A percentile compares a stretch with the other conserved stretches of the same genome.
These are phyloP conservation scores for Aspergillus persii DNA, from an alignment of 2,329 filamentous ascomycete genomes.

Conservation along the genomic window DNA sequence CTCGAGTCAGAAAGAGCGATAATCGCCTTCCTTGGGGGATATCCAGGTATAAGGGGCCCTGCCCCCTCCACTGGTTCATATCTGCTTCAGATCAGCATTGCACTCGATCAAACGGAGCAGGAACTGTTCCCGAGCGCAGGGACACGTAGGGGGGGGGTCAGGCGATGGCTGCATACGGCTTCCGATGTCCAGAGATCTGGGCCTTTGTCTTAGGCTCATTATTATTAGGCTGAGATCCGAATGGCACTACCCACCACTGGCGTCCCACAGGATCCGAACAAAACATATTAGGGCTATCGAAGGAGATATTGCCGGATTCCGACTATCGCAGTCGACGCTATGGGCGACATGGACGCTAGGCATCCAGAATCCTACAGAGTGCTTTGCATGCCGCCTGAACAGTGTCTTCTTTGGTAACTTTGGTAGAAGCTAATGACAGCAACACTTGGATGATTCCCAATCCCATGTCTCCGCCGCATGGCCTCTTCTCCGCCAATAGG, in stretches of 20 bases:
- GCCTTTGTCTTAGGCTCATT: background rate
- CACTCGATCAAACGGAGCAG: background rate
- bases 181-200: background rate
- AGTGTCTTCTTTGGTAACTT: too few relatives aligned
- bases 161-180: background rate
- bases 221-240: background rate
- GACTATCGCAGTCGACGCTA: background rate
- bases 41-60: background rate
- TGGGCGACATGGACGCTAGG: background rate
- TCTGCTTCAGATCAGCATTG: background rate
- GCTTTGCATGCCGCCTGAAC: background rate
- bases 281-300: background rate
- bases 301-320: background rate
- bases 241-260: background rate
- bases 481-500: background rate
- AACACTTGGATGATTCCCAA: background rate
- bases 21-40: background rate
- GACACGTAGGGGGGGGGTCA: background rate
- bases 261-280: background rate
- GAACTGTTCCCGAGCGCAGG: background rate
- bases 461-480: too few relatives aligned
- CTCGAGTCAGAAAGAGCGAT: background rate
- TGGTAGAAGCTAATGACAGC: background rate
- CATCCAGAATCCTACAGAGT: background rate
- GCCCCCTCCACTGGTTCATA: background rate